Percentiles rank a stretch among this genome's conserved stretches.
phyloP scores from a whole-genome alignment of 441 rosid genomes.

The Croton laevigatus region DNA sequence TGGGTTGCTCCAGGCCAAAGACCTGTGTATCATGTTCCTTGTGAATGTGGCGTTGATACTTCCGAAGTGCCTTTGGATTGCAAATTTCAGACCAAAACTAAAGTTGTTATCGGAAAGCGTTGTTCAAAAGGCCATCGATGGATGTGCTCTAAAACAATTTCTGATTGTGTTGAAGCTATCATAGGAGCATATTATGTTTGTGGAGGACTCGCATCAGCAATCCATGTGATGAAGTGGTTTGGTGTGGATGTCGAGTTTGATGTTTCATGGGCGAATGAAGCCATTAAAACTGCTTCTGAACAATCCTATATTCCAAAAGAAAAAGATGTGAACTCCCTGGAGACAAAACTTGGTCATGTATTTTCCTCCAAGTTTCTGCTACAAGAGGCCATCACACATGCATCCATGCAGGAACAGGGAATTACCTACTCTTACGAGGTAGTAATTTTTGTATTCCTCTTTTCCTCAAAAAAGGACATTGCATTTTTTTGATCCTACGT shows the following conservation, averaged over 20 bases:
- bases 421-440: constrained; percentile 70
- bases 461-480: too few relatives aligned
- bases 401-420: constrained; percentile 48
- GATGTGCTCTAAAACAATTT: constrained; percentile 79
- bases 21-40: constrained; percentile 51
- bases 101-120: constrained; percentile 50
- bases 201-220: constrained; percentile 69
- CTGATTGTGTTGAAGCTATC: constrained; percentile 89
- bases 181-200: constrained; percentile 76
- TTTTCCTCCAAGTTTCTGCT: constrained; percentile 70
- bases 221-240: constrained; percentile 83
- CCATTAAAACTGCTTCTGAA: constrained; percentile 47
- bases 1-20: constrained; percentile 94
- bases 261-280: constrained; percentile 38
- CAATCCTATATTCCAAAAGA: constrained; percentile 40
- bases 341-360: constrained; percentile 59
- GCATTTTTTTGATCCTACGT: background rate
- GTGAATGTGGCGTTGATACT: constrained; percentile 64
- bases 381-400: constrained; percentile 83
- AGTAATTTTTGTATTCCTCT: constrained; percentile 12
- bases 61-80: constrained; percentile 71
- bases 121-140: constrained; percentile 91
- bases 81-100: constrained; percentile 50
- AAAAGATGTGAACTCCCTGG: constrained; percentile 47
- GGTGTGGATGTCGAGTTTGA: constrained; percentile 59